These are phyloP conservation scores for Linnemannia exigua DNA, from an alignment of 192 early-diverging fungal genomes.

Conservation along the genomic window DNA sequence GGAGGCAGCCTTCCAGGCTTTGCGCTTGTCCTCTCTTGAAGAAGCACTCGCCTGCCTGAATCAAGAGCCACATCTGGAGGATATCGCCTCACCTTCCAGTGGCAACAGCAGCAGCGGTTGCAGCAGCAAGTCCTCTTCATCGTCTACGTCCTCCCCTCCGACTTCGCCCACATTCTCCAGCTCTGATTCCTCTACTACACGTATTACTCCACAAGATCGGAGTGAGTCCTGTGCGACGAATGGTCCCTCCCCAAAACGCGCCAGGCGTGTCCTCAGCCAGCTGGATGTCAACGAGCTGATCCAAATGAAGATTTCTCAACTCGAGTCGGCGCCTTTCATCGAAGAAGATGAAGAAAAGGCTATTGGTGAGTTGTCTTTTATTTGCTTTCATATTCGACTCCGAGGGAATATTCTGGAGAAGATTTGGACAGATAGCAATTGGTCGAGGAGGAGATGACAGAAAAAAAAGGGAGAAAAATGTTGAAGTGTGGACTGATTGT, in stretches of 20 bases:
- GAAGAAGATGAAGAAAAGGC: conserved; percentile 73
- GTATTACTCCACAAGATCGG: not conserved
- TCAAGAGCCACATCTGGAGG: not conserved
- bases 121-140: not conserved
- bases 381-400: not conserved
- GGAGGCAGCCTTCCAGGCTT: conserved; percentile 11
- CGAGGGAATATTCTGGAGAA: too few species aligned
- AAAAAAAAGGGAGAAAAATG: not conserved
- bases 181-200: not conserved
- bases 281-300: conserved; percentile 68
- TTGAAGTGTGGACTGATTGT: not conserved
- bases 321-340: conserved; percentile 60
- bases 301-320: conserved; percentile 68
- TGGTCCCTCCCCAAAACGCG: conserved; percentile 13
- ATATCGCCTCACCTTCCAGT: not conserved
- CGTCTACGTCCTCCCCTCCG: not conserved
- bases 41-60: conserved; percentile 8
- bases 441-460: not conserved
- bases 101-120: not conserved
- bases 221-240: too few species aligned
- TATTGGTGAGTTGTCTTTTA: conserved; percentile 56
- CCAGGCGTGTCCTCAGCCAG: conserved; percentile 58
- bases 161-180: conserved; percentile 11
- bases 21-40: not conserved
- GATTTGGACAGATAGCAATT: too few species aligned